These are phyloP conservation scores for Pichia manshurica DNA, from an alignment of 805 yeast genomes.

Conservation along the genomic window DNA sequence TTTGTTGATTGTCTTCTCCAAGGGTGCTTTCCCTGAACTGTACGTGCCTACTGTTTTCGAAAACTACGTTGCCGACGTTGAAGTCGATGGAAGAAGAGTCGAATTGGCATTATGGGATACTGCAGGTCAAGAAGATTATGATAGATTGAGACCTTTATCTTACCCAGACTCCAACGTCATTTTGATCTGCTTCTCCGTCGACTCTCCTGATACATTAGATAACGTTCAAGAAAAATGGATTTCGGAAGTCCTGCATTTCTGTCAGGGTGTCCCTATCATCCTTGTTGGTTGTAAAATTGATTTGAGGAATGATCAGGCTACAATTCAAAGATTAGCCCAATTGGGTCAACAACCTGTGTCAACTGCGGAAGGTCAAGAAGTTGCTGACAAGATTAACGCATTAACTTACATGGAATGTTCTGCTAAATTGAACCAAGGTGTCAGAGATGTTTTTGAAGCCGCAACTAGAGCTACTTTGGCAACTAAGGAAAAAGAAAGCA, in stretches of 20 bases:
- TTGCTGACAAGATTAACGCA: conserved; percentile 87
- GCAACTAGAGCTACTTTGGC: conserved; percentile 87
- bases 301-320: conserved; percentile 74
- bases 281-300: conserved; percentile 90
- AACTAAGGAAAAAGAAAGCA: conserved; percentile 51
- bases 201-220: conserved; percentile 85
- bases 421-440: conserved; percentile 87
- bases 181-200: conserved; percentile 85
- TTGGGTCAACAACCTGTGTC: conserved; percentile 78
- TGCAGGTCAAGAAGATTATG: conserved; percentile 97
- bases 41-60: conserved; percentile 96
- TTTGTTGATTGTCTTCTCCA: conserved; percentile 76
- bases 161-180: conserved; percentile 92
- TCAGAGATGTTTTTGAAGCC: conserved; percentile 85
- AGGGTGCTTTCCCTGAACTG: conserved; percentile 89
- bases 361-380: conserved; percentile 75
- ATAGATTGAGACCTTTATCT: conserved; percentile 83
- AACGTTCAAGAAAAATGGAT: conserved; percentile 96
- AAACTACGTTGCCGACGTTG: conserved; percentile 96
- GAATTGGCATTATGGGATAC: conserved; percentile 97
- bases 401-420: conserved; percentile 85
- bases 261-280: conserved; percentile 90
- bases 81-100: conserved; percentile 83
- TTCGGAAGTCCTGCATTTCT: conserved; percentile 87
- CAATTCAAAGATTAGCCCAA: conserved; percentile 67